phyloP scores from a whole-genome alignment of 306 rosid genomes.

The Crataegus laevigata region DNA sequence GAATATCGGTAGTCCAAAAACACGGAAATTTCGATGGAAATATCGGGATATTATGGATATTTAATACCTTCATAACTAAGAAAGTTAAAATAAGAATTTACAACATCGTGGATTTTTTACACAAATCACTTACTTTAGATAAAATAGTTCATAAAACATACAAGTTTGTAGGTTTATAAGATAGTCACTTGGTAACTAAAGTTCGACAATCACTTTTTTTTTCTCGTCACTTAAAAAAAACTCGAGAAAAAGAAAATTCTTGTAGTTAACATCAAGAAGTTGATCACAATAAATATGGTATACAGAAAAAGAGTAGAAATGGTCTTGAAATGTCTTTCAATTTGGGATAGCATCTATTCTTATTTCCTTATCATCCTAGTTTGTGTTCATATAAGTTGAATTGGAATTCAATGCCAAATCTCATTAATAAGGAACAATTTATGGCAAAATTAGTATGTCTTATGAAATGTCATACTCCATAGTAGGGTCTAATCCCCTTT shows the following conservation, averaged over 20 bases:
- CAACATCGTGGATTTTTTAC: neutral
- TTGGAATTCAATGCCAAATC: neutral
- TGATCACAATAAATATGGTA: neutral
- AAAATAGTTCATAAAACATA: neutral
- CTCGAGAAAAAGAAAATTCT: neutral
- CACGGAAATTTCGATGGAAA: too few species aligned
- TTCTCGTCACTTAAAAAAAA: neutral
- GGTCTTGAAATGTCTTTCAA: neutral
- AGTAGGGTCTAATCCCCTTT: neutral
- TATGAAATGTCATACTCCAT: neutral
- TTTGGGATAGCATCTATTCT: too few species aligned
- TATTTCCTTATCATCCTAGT: neutral
- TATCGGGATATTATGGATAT: too few species aligned
- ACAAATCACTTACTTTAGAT: too few species aligned
- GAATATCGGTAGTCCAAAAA: too few species aligned
- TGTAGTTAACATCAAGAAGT: neutral
- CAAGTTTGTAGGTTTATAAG: neutral
- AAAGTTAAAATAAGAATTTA: neutral
- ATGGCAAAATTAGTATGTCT: neutral
- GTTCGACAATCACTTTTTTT: neutral
- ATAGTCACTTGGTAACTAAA: neutral
- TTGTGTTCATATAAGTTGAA: neutral
- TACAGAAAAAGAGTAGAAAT: neutral
- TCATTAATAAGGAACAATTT: neutral
- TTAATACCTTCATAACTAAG: neutral